Evolutionary conservation across 2,329 filamentous ascomycete species (phyloP).

Genomic region (Hymenoscyphus salicellus): DNA sequence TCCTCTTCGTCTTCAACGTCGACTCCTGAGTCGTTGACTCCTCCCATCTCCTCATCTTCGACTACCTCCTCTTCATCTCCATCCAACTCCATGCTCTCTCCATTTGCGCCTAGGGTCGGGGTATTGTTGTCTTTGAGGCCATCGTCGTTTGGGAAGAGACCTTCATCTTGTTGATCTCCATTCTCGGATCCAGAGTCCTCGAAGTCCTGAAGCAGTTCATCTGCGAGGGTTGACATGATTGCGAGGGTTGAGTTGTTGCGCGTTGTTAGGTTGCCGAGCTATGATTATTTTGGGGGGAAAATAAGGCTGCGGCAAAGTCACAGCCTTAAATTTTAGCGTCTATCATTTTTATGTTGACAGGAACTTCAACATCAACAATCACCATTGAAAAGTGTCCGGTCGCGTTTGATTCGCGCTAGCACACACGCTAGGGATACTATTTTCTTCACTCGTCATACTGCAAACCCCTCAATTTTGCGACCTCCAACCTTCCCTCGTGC

Average conservation of each 20-base stretch:
- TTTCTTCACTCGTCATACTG: not conserved
- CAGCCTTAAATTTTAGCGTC: conserved; percentile 10
- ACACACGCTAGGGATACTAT: not conserved
- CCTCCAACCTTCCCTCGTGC: not conserved
- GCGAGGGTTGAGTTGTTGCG: conserved; percentile 10
- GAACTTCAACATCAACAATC: not conserved
- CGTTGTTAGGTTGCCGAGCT: not conserved
- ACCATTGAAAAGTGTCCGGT: not conserved
- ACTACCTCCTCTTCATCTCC: conserved; percentile 58
- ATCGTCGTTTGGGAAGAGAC: conserved; percentile 43
- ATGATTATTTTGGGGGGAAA: not conserved
- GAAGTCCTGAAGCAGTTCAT: conserved; percentile 89
- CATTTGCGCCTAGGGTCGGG: conserved; percentile 37
- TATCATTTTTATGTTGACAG: conserved; percentile 3
- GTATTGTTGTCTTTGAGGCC: conserved; percentile 35
- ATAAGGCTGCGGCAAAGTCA: conserved; percentile 1
- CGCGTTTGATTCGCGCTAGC: not conserved
- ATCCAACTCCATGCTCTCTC: conserved; percentile 54
- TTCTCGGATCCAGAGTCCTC: conserved; percentile 80
- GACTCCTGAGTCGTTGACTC: conserved; percentile 41
- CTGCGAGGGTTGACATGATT: conserved; percentile 82
- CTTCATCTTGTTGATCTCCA: conserved; percentile 56
- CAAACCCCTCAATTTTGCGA: not conserved
- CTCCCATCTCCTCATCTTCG: conserved; percentile 57
- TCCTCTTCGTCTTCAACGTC: conserved; percentile 62